A percentile compares a stretch with the other conserved stretches of the same genome.
Conservation (phyloP, 768 basidiomycete genomes). For the Naganishia vaughanmartiniae region DNA sequence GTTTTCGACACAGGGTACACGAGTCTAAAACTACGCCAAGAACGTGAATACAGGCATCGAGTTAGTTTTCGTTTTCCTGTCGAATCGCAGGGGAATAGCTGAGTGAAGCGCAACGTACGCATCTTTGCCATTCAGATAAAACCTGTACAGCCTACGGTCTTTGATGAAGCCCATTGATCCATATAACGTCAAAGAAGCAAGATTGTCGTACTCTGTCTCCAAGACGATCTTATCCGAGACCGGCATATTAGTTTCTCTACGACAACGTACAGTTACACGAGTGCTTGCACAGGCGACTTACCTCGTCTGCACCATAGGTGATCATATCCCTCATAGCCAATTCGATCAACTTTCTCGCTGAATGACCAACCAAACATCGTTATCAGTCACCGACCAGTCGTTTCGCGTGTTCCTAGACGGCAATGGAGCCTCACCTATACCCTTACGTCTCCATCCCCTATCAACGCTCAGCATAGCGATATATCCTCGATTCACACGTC, state of each 20-base stretch:
- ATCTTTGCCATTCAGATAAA: slow-evolving; percentile 96
- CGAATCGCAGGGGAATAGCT: not conserved
- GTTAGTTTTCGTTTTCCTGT: not conserved
- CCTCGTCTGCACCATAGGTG: slow-evolving; percentile 78
- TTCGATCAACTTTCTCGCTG: slow-evolving; percentile 80
- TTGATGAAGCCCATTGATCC: slow-evolving; percentile 89
- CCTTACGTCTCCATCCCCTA: slow-evolving; percentile 78
- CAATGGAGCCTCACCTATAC: slow-evolving; percentile 70
- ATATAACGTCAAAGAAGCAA: slow-evolving; percentile 81
- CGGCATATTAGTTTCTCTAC: too few species aligned
- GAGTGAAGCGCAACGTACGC: slow-evolving; percentile 57
- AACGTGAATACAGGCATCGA: not conserved
- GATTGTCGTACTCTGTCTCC: slow-evolving; percentile 94
- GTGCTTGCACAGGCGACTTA: slow-evolving; percentile 52
- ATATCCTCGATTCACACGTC: slow-evolving; percentile 76
- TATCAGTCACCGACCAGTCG: slow-evolving; percentile 39
- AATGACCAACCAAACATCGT: slow-evolving; percentile 32
- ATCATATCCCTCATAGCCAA: slow-evolving; percentile 84
- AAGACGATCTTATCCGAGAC: slow-evolving; percentile 71
- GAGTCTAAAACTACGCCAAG: not conserved
- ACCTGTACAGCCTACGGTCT: slow-evolving; percentile 89
- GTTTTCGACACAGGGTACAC: slow-evolving; percentile 7
- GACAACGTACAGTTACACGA: not conserved
- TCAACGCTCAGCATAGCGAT: slow-evolving; percentile 96
- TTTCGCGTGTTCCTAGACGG: slow-evolving; percentile 44